Evolutionary conservation across 1,284 basidiomycete species (phyloP).

Genomic region (Cystobasidium pallidum): DNA sequence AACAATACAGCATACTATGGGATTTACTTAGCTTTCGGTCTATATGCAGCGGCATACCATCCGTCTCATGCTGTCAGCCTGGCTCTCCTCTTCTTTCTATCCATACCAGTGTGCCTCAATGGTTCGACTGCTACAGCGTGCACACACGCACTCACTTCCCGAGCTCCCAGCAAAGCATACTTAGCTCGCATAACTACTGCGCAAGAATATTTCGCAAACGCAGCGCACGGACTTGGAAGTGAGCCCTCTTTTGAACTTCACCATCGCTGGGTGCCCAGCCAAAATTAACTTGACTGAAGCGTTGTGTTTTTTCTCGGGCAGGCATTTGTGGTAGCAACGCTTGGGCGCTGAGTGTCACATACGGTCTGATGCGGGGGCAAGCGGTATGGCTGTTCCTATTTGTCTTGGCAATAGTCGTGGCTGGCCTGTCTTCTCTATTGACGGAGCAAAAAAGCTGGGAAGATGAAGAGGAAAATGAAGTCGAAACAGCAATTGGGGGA

Average conservation of each 20-base stretch:
- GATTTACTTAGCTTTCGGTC: conserved; percentile 22
- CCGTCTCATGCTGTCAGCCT: not conserved
- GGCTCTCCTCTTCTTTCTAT: conserved; percentile 3
- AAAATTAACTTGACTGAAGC: too few relatives aligned
- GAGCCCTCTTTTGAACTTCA: not conserved
- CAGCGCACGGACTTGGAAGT: conserved; percentile 7
- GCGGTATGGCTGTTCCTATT: conserved; percentile 23
- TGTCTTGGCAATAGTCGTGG: not conserved
- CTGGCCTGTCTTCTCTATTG: not conserved
- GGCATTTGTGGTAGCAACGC: conserved; percentile 14
- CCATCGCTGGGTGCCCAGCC: not conserved
- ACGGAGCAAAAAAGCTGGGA: conserved; percentile 6
- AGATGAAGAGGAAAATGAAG: conserved; percentile 3
- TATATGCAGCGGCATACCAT: not conserved
- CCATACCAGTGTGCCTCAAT: conserved; percentile 11
- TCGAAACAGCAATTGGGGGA: too few relatives aligned
- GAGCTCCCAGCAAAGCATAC: conserved; percentile 19
- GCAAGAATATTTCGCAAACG: conserved; percentile 24
- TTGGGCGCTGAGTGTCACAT: conserved; percentile 6
- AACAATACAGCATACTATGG: conserved; percentile 4
- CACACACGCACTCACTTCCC: conserved; percentile 7
- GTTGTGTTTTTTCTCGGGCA: too few relatives aligned
- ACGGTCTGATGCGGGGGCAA: conserved; percentile 19
- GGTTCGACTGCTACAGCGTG: conserved; percentile 1
- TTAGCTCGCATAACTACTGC: conserved; percentile 33